Base-by-base conservation (phyloP, 169 alveolate genomes). In the Eimeria falciformis region DNA sequence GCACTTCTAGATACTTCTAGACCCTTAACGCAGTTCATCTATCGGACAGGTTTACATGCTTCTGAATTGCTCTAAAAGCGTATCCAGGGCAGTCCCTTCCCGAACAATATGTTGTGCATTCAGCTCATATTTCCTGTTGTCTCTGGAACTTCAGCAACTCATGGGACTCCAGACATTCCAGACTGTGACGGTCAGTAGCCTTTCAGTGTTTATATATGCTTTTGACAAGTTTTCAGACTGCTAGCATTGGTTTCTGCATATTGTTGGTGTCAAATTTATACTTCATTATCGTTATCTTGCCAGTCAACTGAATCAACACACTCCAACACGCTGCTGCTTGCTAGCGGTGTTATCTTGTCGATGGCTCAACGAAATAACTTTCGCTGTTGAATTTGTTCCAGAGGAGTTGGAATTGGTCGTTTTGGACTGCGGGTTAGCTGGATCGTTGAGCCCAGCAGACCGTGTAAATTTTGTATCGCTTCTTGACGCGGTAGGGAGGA, bases 371-470 rank as follows among this genome's bases (percentile, higher is more conserved):
- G 2, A 2, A 33, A 33, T 33, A 33, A 33, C 40, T 33, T 33
- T 33, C 2, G 40, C 40, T 33, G 40, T 1, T 33, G 40, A 33
- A 33, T 33, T 33, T 33, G 40, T 33, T 33, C 4, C 56, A 58
- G 91, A 66, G 66, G 81, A 55, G 12, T 11, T 90, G 45, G 89
- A 55, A 29, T 37, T 90, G 65, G 85, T 90, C 45, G 75, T 90
- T 23, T 75, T 90, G 77, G 93, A 90, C 93, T 90, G 93, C 47
- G 93, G 93, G 27, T 75, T 90, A 23, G 93, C 87, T 33, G 78
- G 71, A 37, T 84, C 78, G n/a, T 78, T 90, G 33, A 50, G 53
- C 7, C 78, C 25, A 45, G 75, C 90, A 23, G 93, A 90, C 46
- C 73, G 88, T 7, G 62, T 71, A 14, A 90, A 90, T 55, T 90